These are phyloP conservation scores for Cyclanthera cordifolia DNA, from an alignment of 306 rosid species.

Conservation along the genomic window DNA sequence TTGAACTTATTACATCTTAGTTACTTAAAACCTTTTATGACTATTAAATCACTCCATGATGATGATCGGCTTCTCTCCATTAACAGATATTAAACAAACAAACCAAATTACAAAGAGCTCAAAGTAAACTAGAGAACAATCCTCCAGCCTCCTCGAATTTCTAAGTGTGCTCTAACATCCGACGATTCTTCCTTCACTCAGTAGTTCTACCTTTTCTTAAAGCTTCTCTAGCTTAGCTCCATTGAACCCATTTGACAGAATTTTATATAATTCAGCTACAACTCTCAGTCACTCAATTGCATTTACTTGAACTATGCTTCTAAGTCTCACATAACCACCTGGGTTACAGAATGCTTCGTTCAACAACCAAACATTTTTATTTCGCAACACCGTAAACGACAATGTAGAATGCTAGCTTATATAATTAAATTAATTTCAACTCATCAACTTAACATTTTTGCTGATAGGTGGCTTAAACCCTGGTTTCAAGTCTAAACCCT, in stretches of 20 bases:
- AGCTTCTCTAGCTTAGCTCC: not conserved
- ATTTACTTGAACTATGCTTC: not conserved
- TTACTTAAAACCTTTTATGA: too few relatives aligned
- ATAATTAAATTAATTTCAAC: too few relatives aligned
- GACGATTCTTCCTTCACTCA: not conserved
- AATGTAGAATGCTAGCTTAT: not conserved
- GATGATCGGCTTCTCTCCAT: not conserved
- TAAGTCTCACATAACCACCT: not conserved
- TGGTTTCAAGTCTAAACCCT: too few relatives aligned
- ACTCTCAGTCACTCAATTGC: conserved; percentile 1
- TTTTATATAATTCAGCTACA: not conserved
- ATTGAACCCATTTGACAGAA: not conserved
- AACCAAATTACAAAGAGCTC: conserved; percentile 2
- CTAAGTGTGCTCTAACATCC: not conserved
- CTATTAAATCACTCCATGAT: too few relatives aligned
- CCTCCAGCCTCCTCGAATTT: not conserved
- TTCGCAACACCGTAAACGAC: not conserved
- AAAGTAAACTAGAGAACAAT: not conserved
- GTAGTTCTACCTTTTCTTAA: not conserved
- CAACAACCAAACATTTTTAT: too few relatives aligned
- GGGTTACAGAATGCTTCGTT: not conserved
- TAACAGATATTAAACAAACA: not conserved
- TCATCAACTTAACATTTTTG: too few relatives aligned
- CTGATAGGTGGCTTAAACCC: too few relatives aligned
- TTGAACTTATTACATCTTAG: too few relatives aligned